Conservation (phyloP, 306 rosid genomes). For the Oemleria cerasiformis region DNA sequence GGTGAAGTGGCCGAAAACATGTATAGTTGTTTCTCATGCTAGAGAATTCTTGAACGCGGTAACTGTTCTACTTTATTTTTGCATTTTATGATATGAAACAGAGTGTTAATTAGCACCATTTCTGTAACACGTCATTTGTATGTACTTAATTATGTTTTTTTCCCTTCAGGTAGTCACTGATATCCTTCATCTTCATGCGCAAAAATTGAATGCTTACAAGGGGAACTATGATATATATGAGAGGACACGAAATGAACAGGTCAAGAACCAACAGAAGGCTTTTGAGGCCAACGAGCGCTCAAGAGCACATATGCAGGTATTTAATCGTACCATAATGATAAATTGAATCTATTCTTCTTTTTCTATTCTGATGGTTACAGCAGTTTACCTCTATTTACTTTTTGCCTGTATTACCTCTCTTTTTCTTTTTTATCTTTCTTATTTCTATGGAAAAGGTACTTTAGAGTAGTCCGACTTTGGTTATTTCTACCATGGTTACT, state of each 20-base stretch:
- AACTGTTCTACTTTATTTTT: slow-evolving; percentile 22
- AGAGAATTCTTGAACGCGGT: slow-evolving; percentile 98
- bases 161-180: slow-evolving; percentile 82
- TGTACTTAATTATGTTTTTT: slow-evolving; percentile 18
- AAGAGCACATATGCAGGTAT: slow-evolving; percentile 95
- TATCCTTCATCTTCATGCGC: slow-evolving; percentile 83
- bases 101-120: neutral
- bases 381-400: neutral
- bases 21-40: slow-evolving; percentile 97
- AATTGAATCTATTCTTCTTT: neutral
- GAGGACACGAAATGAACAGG: slow-evolving; percentile 79
- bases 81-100: slow-evolving; percentile 4
- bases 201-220: slow-evolving; percentile 65
- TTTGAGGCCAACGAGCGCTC: slow-evolving; percentile 85
- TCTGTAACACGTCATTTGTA: neutral
- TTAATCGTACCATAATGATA: neutral
- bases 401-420: neutral
- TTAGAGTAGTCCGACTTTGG: neutral
- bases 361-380: slow-evolving; percentile 13
- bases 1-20: slow-evolving; percentile 94
- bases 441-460: neutral
- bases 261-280: slow-evolving; percentile 92
- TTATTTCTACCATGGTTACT: neutral
- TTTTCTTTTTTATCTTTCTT: neutral
- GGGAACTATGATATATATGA: slow-evolving; percentile 94